Percentiles rank a stretch among this genome's conserved stretches.
These are phyloP conservation scores for Aspergillus calidoustus DNA, from an alignment of 2,329 filamentous ascomycete species.

Conservation along the genomic window DNA sequence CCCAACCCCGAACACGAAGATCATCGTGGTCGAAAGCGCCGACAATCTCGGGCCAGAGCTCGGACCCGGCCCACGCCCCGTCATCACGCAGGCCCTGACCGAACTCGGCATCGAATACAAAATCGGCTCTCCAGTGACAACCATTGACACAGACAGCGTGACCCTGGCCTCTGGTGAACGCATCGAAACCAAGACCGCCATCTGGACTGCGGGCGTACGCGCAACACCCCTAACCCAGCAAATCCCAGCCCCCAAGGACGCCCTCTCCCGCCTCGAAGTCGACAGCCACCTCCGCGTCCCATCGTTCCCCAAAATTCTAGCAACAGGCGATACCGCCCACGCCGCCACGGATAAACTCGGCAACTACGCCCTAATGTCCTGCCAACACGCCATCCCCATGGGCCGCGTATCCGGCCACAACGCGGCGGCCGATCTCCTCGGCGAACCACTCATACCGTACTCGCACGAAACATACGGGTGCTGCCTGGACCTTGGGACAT, in stretches of 20 bases:
- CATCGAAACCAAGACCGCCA: constrained; percentile 38
- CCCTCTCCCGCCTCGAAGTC: constrained; percentile 35
- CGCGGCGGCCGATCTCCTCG: constrained; percentile 41
- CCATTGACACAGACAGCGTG: constrained; percentile 32
- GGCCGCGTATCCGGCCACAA: constrained; percentile 43
- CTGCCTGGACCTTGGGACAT: constrained; percentile 45
- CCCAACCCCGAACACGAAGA: constrained; percentile 12
- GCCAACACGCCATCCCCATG: constrained; percentile 45
- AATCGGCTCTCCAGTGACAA: constrained; percentile 32
- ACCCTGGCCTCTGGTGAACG: constrained; percentile 35
- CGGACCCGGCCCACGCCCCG: constrained; percentile 38
- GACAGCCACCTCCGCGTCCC: constrained; percentile 35
- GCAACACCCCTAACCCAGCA: constrained; percentile 41
- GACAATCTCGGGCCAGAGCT: constrained; percentile 39
- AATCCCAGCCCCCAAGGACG: constrained; percentile 36
- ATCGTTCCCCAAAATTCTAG: constrained; percentile 31
- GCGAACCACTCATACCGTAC: constrained; percentile 30
- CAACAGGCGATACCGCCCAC: constrained; percentile 41
- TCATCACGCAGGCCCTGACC: constrained; percentile 37
- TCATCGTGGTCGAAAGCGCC: constrained; percentile 37
- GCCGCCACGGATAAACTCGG: constrained; percentile 28
- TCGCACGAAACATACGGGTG: constrained; percentile 36
- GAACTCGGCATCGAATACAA: constrained; percentile 36
- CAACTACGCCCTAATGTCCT: constrained; percentile 43
- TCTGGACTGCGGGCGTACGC: constrained; percentile 46